Conservation (phyloP, 2,329 filamentous ascomycete genomes). For the Monosporascus sp. region DNA sequence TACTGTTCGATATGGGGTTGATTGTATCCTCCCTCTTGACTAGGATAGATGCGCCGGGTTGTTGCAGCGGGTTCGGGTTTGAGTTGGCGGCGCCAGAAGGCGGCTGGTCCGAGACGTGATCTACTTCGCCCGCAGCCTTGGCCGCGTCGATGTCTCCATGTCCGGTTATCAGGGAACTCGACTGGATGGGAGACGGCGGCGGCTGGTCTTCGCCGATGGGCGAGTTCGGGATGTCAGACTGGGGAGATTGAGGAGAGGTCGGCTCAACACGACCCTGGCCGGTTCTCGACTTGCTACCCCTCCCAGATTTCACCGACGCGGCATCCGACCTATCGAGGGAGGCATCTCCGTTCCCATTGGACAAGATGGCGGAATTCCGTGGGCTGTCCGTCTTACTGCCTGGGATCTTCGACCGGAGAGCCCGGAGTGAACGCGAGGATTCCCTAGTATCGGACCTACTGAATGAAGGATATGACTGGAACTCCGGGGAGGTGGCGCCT, state of each 20-base stretch:
- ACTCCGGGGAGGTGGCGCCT: constrained; percentile 38
- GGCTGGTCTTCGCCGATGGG: constrained; percentile 48
- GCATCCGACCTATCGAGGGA: constrained; percentile 63
- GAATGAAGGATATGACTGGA: constrained; percentile 88
- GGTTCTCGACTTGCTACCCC: constrained; percentile 50
- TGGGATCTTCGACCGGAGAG: constrained; percentile 84
- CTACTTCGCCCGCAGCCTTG: constrained; percentile 84
- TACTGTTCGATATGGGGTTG: constrained; percentile 50
- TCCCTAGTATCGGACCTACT: constrained; percentile 91
- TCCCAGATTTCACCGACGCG: constrained; percentile 67
- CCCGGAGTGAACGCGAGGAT: constrained; percentile 79
- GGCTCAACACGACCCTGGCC: constrained; percentile 38
- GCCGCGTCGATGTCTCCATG: constrained; percentile 76
- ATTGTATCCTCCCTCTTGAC: constrained; percentile 71
- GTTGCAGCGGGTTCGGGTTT: constrained; percentile 50
- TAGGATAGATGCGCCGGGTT: constrained; percentile 84
- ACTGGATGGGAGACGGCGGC: constrained; percentile 85
- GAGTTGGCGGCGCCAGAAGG: constrained; percentile 61
- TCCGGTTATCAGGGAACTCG: constrained; percentile 64
- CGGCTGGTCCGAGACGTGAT: constrained; percentile 87
- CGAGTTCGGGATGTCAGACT: constrained; percentile 34
- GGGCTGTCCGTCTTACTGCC: constrained; percentile 75
- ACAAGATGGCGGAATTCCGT: constrained; percentile 64
- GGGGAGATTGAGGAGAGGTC: constrained; percentile 34
- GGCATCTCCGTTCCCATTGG: constrained; percentile 56